Conservation (phyloP, 2,329 filamentous ascomycete genomes). For the Exophiala aquamarina region DNA sequence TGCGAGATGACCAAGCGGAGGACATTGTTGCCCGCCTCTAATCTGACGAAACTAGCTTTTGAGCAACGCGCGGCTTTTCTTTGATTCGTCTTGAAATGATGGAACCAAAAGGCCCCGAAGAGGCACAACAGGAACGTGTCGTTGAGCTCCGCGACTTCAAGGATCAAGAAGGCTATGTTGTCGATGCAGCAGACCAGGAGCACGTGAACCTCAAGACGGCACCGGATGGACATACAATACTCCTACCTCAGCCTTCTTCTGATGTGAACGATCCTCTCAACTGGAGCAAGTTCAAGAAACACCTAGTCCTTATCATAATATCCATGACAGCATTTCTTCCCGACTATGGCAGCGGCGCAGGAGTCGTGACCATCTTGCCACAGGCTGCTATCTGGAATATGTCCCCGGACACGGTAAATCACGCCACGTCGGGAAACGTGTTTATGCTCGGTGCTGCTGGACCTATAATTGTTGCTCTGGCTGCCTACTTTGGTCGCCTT, state of each 20-base stretch:
- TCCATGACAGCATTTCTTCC: constrained; percentile 40
- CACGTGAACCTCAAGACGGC: constrained; percentile 33
- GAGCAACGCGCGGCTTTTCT: too few relatives aligned
- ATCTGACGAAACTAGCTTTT: too few relatives aligned
- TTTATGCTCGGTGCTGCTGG: constrained; percentile 46
- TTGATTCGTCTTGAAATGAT: too few relatives aligned
- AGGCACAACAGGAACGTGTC: too few relatives aligned
- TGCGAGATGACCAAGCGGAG: too few relatives aligned
- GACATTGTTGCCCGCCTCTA: too few relatives aligned
- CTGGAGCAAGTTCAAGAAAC: constrained; percentile 36
- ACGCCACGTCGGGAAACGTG: constrained; percentile 42
- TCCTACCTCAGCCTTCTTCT: constrained; percentile 40
- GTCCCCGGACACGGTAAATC: constrained; percentile 39
- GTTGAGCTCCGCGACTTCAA: constrained; percentile 24
- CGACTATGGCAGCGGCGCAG: constrained; percentile 44
- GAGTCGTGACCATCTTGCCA: constrained; percentile 40
- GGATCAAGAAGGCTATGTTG: constrained; percentile 35
- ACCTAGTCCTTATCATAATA: constrained; percentile 40
- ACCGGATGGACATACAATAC: constrained; percentile 42
- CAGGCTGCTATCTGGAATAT: constrained; percentile 41
- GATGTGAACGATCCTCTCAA: constrained; percentile 42
- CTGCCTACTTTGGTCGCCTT: constrained; percentile 45
- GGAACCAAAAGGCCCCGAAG: too few relatives aligned
- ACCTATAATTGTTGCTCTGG: constrained; percentile 39
- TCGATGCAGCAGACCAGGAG: constrained; percentile 33